Evolutionary conservation across 768 basidiomycete species (phyloP).

Genomic region (Lactarius vividus): DNA sequence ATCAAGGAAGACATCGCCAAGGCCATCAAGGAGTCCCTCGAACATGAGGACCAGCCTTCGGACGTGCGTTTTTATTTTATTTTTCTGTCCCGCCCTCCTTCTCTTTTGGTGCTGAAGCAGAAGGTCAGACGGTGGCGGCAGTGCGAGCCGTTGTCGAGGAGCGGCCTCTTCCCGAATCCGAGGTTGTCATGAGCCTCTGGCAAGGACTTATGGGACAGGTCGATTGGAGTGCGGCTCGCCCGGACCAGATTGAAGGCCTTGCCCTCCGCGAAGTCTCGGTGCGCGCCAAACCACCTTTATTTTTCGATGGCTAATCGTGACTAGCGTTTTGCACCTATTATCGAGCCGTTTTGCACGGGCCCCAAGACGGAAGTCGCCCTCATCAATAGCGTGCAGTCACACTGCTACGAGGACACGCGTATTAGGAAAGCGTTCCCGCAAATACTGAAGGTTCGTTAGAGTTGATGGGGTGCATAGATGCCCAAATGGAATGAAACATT

Average conservation of each 20-base stretch:
- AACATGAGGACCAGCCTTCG: constrained; percentile 64
- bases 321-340: constrained; percentile 78
- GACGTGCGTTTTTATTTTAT: constrained; percentile 47
- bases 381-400: constrained; percentile 92
- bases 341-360: constrained; percentile 87
- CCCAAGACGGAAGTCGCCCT: constrained; percentile 91
- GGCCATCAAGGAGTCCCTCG: constrained; percentile 67
- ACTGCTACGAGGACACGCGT: constrained; percentile 95
- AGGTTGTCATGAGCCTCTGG: constrained; percentile 89
- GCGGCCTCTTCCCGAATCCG: constrained; percentile 78
- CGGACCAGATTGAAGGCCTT: constrained; percentile 89
- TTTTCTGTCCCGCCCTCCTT: neutral
- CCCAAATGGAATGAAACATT: neutral
- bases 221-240: constrained; percentile 77
- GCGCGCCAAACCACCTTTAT: constrained; percentile 5
- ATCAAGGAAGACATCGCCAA: constrained; percentile 75
- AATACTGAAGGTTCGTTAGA: constrained; percentile 70
- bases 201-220: constrained; percentile 83
- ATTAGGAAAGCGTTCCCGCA: constrained; percentile 94
- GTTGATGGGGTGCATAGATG: neutral
- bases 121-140: constrained; percentile 65
- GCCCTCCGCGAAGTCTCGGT: constrained; percentile 88
- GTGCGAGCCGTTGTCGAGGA: constrained; percentile 75
- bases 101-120: neutral
- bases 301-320: neutral